Base-by-base conservation (phyloP, 2,329 filamentous ascomycete genomes). In the Clonostachys sp. region DNA sequence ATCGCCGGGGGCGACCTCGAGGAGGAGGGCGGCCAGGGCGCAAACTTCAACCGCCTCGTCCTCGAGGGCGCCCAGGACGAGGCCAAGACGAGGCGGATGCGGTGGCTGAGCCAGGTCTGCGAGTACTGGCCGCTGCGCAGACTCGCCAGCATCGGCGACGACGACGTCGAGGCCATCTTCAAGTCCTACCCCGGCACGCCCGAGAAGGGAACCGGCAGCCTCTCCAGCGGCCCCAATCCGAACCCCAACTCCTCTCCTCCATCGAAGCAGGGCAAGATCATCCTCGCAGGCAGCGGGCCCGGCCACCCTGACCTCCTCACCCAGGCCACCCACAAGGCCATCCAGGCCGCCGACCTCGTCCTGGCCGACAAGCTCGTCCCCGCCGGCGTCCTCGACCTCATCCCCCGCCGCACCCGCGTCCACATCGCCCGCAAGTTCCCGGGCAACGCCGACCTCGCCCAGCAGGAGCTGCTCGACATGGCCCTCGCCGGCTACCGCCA, bases 381-480 rank as follows among this genome's bases (percentile, higher is more conserved):
- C 0, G 78, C 89, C 0, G 83, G 87, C 8, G 89, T 99, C 4
- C 76, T 99, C 10, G 89, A 92, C 53, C 81, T 99, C 14, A 87
- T 97, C 48, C 94, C 94, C 2, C 89, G 94, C 35, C 83, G 92
- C 46, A 95, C 91, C 9, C 85, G 87, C 10, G 86, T 97, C 12
- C 84, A 89, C 58, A 99, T 99, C 57, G 92, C 94, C 5, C 87
- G 91, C 60, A 99, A 99, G 65, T 99, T 99, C 67, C 94, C 94
- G 1, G 94, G 94, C 18, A 97, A 99, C 66, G 94, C 94, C 39
- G 94, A 99, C 57, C 83, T 83, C 41, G 94, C 94, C 0, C 94
- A 99, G 63, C 84, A 91, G 60, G 94, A 99, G 66, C 82, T 99
- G 5, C 79, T 95, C 4, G 77, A 84, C 46, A 78, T 89, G 57